Percentiles rank a stretch among this genome's conserved stretches.
Conservation (phyloP, 192 early-diverging fungal genomes). For the Coemansia sp. region DNA sequence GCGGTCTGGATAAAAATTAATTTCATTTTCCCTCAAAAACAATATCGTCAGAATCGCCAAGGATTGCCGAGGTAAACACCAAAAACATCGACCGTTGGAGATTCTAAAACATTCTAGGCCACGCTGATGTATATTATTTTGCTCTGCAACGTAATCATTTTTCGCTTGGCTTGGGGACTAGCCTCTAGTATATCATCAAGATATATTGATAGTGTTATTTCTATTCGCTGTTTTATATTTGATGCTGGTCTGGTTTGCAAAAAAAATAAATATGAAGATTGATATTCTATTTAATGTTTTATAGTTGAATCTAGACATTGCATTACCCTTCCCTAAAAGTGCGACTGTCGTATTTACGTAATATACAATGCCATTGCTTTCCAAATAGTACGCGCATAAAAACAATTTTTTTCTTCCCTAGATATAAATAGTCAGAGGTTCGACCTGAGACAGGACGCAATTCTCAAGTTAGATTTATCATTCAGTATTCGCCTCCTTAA, state of each 20-base stretch:
- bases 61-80: too few species aligned
- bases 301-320: not conserved
- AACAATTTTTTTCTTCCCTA: not conserved
- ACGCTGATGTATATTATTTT: too few species aligned
- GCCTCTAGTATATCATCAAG: too few species aligned
- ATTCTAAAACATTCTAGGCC: too few species aligned
- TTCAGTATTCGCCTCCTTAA: conserved; percentile 6
- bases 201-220: too few species aligned
- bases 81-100: too few species aligned
- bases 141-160: too few species aligned
- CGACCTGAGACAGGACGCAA: not conserved
- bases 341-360: not conserved
- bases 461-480: conserved; percentile 1
- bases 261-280: too few species aligned
- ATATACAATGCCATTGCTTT: not conserved
- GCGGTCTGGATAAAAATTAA: too few species aligned
- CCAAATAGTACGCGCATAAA: not conserved
- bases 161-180: too few species aligned
- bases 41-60: too few species aligned
- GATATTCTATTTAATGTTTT: not conserved
- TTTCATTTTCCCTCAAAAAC: too few species aligned
- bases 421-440: not conserved
- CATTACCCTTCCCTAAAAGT: not conserved
- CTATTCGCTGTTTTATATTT: not conserved
- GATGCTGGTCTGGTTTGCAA: not conserved